Evolutionary conservation across 805 yeast species (phyloP).

Genomic region (Candida maltosa): DNA sequence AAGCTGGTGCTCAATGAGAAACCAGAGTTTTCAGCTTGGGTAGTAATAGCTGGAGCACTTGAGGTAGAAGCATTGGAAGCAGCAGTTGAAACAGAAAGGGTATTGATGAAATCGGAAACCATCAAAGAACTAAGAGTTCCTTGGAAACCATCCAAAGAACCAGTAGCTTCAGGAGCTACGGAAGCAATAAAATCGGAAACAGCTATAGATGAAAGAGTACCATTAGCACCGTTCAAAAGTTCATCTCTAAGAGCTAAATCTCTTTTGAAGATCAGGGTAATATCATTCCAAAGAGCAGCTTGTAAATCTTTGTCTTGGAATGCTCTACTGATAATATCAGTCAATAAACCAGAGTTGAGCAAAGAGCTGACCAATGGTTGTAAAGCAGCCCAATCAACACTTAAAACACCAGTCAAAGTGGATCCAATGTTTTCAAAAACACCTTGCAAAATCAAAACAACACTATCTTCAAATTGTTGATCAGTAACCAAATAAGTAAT

Average conservation of each 20-base stretch:
- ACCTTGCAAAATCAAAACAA: conserved; percentile 20
- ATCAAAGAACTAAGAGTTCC: too few relatives aligned
- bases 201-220: conserved; percentile 1
- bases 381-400: conserved; percentile 15
- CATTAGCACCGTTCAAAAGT: too few relatives aligned
- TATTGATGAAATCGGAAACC: too few relatives aligned
- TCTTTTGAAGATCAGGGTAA: conserved; percentile 17
- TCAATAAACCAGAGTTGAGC: conserved; percentile 21
- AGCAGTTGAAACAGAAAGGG: conserved; percentile 1
- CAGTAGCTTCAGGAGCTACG: conserved; percentile 6
- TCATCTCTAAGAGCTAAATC: conserved; percentile 12
- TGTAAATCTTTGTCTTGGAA: conserved; percentile 17
- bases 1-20: conserved; percentile 4
- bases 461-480: conserved; percentile 20
- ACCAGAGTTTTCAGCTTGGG: not conserved
- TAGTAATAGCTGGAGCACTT: conserved; percentile 1
- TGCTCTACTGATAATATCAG: conserved; percentile 19
- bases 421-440: conserved; percentile 18
- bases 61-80: conserved; percentile 8
- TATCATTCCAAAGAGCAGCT: conserved; percentile 16
- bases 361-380: conserved; percentile 18
- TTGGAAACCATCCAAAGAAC: too few relatives aligned
- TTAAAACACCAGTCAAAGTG: conserved; percentile 6
- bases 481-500: conserved; percentile 19
- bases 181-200: conserved; percentile 3